phyloP scores from a whole-genome alignment of 768 basidiomycete genomes.

The Lactifluus pinguis region DNA sequence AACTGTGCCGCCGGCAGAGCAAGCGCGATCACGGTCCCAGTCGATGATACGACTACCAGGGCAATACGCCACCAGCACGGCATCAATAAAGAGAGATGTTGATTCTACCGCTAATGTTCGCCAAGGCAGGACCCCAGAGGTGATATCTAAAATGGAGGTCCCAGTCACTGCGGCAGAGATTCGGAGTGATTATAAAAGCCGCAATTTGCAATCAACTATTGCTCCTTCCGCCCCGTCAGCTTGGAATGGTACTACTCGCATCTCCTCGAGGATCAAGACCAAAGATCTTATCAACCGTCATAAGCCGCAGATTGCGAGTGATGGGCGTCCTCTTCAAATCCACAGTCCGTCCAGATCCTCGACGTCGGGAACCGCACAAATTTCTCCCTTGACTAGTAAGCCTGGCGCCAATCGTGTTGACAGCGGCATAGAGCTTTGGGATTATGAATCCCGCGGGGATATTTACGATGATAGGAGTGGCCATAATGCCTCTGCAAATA shows the following conservation, averaged over 20 bases:
- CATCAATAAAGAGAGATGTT: neutral
- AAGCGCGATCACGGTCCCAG: neutral
- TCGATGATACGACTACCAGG: neutral
- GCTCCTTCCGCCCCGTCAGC: neutral
- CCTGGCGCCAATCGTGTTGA: neutral
- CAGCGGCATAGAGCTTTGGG: constrained; percentile 15
- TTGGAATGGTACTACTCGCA: neutral
- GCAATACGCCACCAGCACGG: neutral
- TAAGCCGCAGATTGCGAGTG: neutral
- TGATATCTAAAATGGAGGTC: neutral
- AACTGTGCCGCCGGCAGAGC: neutral
- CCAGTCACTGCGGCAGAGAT: neutral
- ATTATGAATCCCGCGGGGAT: neutral
- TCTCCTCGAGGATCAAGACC: constrained; percentile 5
- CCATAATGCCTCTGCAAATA: neutral
- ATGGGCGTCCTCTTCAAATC: neutral
- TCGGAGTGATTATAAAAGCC: neutral
- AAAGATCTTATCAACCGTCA: constrained; percentile 15
- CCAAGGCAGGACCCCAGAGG: neutral
- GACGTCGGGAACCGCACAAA: neutral
- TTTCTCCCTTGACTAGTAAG: neutral
- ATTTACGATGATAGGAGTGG: neutral
- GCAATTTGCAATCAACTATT: neutral
- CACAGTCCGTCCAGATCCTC: neutral
- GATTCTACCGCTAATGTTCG: neutral